Evolutionary conservation across 1,284 basidiomycete species (phyloP).

Genomic region (Microbotryum saponariae): DNA sequence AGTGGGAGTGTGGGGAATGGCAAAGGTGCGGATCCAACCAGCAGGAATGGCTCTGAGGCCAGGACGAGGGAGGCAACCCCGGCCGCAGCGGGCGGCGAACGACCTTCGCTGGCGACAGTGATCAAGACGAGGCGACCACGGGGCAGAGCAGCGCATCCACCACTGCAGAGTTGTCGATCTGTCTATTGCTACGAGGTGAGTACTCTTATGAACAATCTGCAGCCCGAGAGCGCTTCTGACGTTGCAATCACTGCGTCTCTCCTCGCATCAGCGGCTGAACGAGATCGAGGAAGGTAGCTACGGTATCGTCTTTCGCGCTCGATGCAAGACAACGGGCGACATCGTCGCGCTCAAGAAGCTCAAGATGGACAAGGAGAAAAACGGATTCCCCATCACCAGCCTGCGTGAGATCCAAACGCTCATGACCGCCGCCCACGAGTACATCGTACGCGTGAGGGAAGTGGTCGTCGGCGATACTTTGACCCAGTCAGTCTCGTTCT

Average conservation of each 20-base stretch:
- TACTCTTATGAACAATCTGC: too few species aligned
- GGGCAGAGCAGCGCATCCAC: slow-evolving; percentile 24
- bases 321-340: slow-evolving; percentile 84
- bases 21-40: background rate
- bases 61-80: background rate
- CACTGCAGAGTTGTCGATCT: slow-evolving; percentile 28
- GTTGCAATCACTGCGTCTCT: background rate
- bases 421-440: slow-evolving; percentile 68
- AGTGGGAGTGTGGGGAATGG: too few species aligned
- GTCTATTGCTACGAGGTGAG: slow-evolving; percentile 32
- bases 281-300: slow-evolving; percentile 96
- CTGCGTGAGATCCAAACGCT: slow-evolving; percentile 90
- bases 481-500: slow-evolving; percentile 70
- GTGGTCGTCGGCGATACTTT: slow-evolving; percentile 98
- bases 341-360: slow-evolving; percentile 91
- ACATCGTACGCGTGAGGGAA: slow-evolving; percentile 89
- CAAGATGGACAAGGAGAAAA: slow-evolving; percentile 95
- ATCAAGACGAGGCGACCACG: slow-evolving; percentile 6
- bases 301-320: slow-evolving; percentile 90
- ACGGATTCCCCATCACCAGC: slow-evolving; percentile 96
- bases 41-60: slow-evolving; percentile 2
- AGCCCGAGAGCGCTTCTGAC: background rate
- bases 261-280: slow-evolving; percentile 60
- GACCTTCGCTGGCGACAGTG: background rate
- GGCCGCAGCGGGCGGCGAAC: background rate